Evolutionary conservation across 2,329 filamentous ascomycete species (phyloP), one percentile per base, ranked within the genome.

Genomic region (Trichoderma guizhouense): DNA sequence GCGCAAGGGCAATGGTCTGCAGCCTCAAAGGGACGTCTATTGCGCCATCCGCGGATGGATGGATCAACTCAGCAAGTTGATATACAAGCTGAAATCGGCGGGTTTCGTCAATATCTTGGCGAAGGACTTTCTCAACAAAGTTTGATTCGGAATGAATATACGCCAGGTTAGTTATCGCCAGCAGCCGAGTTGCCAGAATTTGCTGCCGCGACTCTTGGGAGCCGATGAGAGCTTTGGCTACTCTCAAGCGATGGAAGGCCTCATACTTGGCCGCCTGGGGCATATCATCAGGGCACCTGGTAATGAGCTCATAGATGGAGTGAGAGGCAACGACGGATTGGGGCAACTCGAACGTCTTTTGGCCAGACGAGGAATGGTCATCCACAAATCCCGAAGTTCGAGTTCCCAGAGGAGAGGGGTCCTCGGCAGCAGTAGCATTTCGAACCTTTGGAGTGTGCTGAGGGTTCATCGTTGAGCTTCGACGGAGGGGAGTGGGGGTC

Each of bases 21-120:
- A 97, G 84, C 81, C 91, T 90, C 62, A 91, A 84, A 7, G 95
- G 93, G 26, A 97, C 88, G 11, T 88, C 85, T 21, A 86, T 82
- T 67, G 91, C 88, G 24, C 89, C 91, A 77, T 92, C 90, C 7
- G 90, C 87, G 5, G 93, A 91, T 12, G 95, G 93, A 76, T 97
- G 95, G 26, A 98, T 92, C 71, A 99, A 85, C 79, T 98, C 95
- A 21, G 93, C 93, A 47, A 99, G 88, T 81, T 99, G 97, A 78
- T 97, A 97, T 4, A 94, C 91, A 28, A 99, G 86, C 81, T 99
- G 96, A 74, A 94, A 92, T 66, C 93, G 90, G 73, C 95, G 91
- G 3, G 95, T 94, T 80, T 97, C 94, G 77, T 98, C 95, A 47
- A 90, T 89, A 78, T 99, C 97, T 76, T 95, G 91, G 74, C 93